A percentile compares a stretch with the other conserved stretches of the same genome.
phyloP scores from a whole-genome alignment of 345 rosid genomes.

The Eucalyptus marginata region DNA sequence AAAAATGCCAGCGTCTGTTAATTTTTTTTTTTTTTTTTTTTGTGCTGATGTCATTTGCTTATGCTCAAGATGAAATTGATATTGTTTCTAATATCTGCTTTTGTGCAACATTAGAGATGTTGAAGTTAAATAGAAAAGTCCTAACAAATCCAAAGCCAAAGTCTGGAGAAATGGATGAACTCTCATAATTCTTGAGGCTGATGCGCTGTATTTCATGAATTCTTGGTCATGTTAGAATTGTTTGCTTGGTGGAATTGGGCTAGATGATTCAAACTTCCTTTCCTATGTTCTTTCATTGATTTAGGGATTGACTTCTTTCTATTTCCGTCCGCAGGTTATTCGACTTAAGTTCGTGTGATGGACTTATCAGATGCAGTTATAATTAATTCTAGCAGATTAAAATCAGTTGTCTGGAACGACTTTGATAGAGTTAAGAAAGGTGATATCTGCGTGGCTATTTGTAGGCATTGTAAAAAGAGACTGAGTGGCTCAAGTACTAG shows the following conservation, averaged over 20 bases:
- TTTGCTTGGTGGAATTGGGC: background rate
- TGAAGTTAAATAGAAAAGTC: background rate
- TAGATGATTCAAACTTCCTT: background rate
- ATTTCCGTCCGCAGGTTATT: background rate
- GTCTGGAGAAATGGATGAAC: background rate
- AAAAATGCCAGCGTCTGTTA: background rate
- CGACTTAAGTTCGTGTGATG: conserved; percentile 12
- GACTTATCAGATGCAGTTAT: conserved; percentile 75
- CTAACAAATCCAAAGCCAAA: background rate
- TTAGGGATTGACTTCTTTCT: background rate
- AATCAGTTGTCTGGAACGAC: conserved; percentile 88
- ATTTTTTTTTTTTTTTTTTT: background rate
- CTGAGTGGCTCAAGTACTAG: conserved; percentile 81
- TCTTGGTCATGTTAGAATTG: background rate
- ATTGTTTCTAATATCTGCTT: background rate
- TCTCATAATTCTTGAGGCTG: background rate
- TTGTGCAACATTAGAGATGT: background rate
- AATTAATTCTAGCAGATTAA: conserved; percentile 58
- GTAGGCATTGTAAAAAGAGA: conserved; percentile 71
- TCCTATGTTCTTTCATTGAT: background rate
- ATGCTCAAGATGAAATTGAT: background rate
- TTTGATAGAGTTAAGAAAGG: conserved; percentile 72
- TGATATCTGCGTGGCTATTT: conserved; percentile 54
- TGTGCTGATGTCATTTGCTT: background rate
- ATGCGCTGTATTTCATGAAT: background rate